Evolutionary conservation across 768 basidiomycete genomes (phyloP), one percentile per base, ranked within the genome.

Genomic region (Rhizopogon salebrosus): DNA sequence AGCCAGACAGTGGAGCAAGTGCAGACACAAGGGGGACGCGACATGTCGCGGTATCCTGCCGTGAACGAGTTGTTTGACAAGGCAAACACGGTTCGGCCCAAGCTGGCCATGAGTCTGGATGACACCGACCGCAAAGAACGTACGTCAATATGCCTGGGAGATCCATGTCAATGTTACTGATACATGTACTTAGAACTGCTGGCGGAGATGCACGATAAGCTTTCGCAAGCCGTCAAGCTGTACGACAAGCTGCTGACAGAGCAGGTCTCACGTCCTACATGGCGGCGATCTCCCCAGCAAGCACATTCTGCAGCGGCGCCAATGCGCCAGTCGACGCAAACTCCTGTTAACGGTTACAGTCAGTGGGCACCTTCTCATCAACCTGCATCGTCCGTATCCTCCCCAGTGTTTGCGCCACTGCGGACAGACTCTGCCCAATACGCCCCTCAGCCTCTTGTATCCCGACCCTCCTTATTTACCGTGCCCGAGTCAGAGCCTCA

Each of bases 121-220:
- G 95, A 98, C 60, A 78, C 92, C 2, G 83, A 81, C 16, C 75
- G 86, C 61, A 93, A 94, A 80, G 87, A 94, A 72, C 79, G 94
- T 92, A 57, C 63, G 81, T 72, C 4, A 67, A 67, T 13, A 34
- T 16, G 22, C 45, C 16, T 34, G 20, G 45, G 10, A 46, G 31
- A 46, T 46, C 2, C 9, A 18, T 16, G 14, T 29, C 22, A 18
- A 18, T 4, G 37, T 20, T 45, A 42, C 54, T 50, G 22, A 40
- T 51, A 2, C 31, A 35, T 16, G 29, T 27, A 37, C 34, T 6
- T 63, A 93, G 94, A 94, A 67, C 77, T 95, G 64, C 73, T 99
- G 34, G 75, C 83, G 6, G 94, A 98, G 45, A 98, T 98, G 93
- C 89, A 98, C 61, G 87, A 89, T 42, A 95, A 98, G 69, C 70